Evolutionary conservation across 140 eudicot genomes (phyloP).

Genomic region (Erigeron philadelphicus): DNA sequence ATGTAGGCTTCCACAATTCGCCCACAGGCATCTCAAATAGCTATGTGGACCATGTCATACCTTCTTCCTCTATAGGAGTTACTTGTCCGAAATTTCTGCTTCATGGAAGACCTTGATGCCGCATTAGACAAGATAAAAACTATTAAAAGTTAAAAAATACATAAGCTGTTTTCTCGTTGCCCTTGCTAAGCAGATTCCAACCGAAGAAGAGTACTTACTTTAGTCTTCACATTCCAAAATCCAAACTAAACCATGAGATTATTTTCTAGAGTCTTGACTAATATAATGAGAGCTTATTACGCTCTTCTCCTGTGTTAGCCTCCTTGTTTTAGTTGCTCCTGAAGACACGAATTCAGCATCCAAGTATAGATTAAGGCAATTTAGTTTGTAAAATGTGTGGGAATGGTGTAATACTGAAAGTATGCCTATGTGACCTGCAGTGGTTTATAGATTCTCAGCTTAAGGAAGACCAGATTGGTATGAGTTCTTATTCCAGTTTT

Average conservation of each 20-base stretch:
- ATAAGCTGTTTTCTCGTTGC: constrained; percentile 54
- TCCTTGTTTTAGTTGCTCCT: not conserved
- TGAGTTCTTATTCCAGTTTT: constrained; percentile 13
- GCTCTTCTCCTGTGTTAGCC: not conserved
- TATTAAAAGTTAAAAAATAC: constrained; percentile 45
- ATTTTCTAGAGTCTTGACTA: not conserved
- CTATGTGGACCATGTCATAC: not conserved
- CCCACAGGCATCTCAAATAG: too few species aligned
- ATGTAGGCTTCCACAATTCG: too few species aligned
- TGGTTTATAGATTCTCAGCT: constrained; percentile 2
- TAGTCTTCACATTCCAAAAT: constrained; percentile 10
- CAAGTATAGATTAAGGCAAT: not conserved
- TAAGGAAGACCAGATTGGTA: constrained; percentile 18
- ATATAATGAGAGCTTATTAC: not conserved
- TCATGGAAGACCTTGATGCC: constrained; percentile 32
- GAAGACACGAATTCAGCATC: not conserved
- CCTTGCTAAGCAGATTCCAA: constrained; percentile 60
- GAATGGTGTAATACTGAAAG: not conserved
- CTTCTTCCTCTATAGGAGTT: constrained; percentile 46
- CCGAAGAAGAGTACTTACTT: constrained; percentile 32
- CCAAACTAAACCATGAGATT: not conserved
- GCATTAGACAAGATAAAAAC: constrained; percentile 34
- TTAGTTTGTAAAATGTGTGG: constrained; percentile 14
- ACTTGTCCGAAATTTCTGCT: constrained; percentile 59
- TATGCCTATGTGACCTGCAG: not conserved